Evolutionary conservation across 2,329 filamentous ascomycete genomes (phyloP).

Genomic region (Trichoderma sp.): DNA sequence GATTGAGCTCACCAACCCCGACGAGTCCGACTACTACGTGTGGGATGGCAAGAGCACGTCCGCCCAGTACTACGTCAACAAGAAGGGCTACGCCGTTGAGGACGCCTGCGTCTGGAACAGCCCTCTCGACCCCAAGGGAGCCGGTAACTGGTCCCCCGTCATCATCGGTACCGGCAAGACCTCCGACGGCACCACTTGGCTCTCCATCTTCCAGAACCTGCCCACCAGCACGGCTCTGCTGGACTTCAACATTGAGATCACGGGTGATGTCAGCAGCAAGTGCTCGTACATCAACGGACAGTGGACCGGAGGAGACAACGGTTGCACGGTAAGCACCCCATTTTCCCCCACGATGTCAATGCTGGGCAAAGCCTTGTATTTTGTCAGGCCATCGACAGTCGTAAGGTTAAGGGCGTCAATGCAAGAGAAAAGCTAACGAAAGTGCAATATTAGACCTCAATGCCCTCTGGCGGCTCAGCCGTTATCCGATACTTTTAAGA

Average conservation of each 20-base stretch:
- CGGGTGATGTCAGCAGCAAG: constrained; percentile 58
- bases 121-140: constrained; percentile 51
- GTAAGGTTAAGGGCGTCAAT: background rate
- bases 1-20: constrained; percentile 72
- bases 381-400: too few relatives aligned
- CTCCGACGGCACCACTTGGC: constrained; percentile 66
- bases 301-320: constrained; percentile 60
- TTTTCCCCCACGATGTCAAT: background rate
- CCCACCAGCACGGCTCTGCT: constrained; percentile 72
- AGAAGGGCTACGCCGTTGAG: constrained; percentile 65
- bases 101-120: constrained; percentile 76
- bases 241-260: constrained; percentile 78
- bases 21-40: constrained; percentile 71
- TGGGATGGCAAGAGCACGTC: constrained; percentile 77
- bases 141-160: constrained; percentile 85
- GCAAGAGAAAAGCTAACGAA: constrained; percentile 26
- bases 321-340: constrained; percentile 77
- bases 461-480: constrained; percentile 47
- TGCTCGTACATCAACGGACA: constrained; percentile 69
- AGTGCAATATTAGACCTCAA: constrained; percentile 44
- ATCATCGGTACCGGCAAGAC: constrained; percentile 81
- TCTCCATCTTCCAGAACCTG: constrained; percentile 82
- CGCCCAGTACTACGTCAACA: constrained; percentile 97
- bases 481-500: constrained; percentile 49
- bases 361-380: too few relatives aligned